Base-by-base conservation (phyloP, 2,329 filamentous ascomycete genomes). In the Diplodia scrobiculata region DNA sequence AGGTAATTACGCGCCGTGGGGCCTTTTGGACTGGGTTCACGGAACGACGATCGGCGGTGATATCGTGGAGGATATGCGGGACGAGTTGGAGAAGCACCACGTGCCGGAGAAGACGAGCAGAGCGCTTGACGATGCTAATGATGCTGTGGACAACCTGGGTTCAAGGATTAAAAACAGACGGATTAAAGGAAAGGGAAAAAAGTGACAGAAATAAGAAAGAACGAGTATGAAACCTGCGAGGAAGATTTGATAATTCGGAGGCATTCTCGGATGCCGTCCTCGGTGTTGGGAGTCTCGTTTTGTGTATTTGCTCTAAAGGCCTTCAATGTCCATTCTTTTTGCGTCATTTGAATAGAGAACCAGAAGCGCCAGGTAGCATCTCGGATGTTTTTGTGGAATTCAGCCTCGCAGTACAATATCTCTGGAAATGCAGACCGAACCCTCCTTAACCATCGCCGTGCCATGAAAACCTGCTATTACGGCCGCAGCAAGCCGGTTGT, bases 1-100 rank as follows among this genome's bases (percentile, higher is more conserved):
- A 14, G 86, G 86, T 0, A 89, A 89, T 68, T 90, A 81, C 69
- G 86, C 85, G 11, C 82, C 85, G 0, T 84, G 85, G 80, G 88
- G 88, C 0, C 72, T 90, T 5, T 66, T 90, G 34, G 72, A 76
- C 67, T 73, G 75, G 75, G 68, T 70, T 65, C 71, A 73, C 68
- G 70, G 71, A 45, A 81, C 74, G 65, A 80, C 73, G 60, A 70
- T 76, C 63, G 81, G 87, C 82, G 32, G 89, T 84, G 81, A 86
- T 71, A 80, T 86, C 3, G 74, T 84, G 19, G 81, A 83, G 59
- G 84, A 87, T 72, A 71, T 86, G 21, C 81, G 80, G 60, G 81
- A 81, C 34, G 84, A 87, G 74, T 83, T 82, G 27, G 80, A 84
- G 58, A 86, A 84, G 75, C 83, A 84, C 73, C 76, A 81, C 54